Percentiles rank a stretch among this genome's conserved stretches.
These are phyloP conservation scores for Pseudocercospora cruenta DNA, from an alignment of 2,329 filamentous ascomycete genomes.

Conservation along the genomic window DNA sequence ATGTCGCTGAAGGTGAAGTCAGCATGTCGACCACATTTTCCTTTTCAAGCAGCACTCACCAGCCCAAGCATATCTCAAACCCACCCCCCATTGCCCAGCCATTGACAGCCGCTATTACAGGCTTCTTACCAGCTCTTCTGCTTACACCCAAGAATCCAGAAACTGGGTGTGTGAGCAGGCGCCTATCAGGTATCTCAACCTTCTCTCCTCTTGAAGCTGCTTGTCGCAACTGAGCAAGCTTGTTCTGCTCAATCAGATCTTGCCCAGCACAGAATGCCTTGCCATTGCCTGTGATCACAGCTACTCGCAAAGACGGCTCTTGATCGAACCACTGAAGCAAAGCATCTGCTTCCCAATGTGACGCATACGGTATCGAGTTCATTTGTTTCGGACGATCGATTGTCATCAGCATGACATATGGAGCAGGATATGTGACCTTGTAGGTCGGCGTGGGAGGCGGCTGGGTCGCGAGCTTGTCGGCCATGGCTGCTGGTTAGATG, in stretches of 20 bases:
- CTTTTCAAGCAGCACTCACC: constrained; percentile 28
- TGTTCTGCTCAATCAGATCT: constrained; percentile 56
- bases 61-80: constrained; percentile 60
- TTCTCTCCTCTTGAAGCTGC: constrained; percentile 29
- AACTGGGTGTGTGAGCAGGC: constrained; percentile 30
- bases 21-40: constrained; percentile 5
- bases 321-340: constrained; percentile 59
- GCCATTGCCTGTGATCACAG: constrained; percentile 56
- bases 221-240: constrained; percentile 30
- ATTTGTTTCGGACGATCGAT: constrained; percentile 56
- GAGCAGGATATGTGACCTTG: constrained; percentile 50
- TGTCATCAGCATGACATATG: constrained; percentile 56
- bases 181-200: constrained; percentile 28
- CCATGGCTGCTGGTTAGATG: constrained; percentile 17
- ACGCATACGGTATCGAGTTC: constrained; percentile 51
- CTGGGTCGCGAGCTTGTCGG: constrained; percentile 24
- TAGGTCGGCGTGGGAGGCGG: constrained; percentile 32
- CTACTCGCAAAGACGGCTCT: constrained; percentile 36
- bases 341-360: constrained; percentile 54
- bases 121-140: constrained; percentile 61
- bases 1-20: constrained; percentile 44
- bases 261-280: constrained; percentile 61
- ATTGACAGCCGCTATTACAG: constrained; percentile 63
- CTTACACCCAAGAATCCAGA: constrained; percentile 61
- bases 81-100: constrained; percentile 61